These are phyloP conservation scores for Aspergillus hancockii DNA, from an alignment of 495 filamentous ascomycete genomes.

Conservation along the genomic window DNA sequence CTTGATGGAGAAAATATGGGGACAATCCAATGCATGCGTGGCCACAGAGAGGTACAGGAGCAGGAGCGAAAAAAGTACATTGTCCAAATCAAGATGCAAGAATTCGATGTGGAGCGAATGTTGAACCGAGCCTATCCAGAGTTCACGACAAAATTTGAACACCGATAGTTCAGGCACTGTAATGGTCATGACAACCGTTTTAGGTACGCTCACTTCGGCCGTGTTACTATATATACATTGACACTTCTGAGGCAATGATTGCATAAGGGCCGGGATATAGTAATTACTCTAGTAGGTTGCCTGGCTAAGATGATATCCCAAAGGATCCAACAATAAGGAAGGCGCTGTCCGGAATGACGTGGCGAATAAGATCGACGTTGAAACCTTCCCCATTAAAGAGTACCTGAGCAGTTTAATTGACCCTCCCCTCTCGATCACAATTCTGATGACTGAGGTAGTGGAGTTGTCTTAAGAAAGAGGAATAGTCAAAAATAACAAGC, in stretches of 20 bases:
- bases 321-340: background rate
- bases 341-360: constrained; percentile 6
- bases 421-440: background rate
- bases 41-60: background rate
- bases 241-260: background rate
- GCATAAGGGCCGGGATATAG: background rate
- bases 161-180: background rate
- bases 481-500: constrained; percentile 10
- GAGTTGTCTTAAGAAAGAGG: background rate
- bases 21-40: background rate
- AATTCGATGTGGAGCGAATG: background rate
- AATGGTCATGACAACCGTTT: background rate
- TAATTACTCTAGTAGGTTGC: background rate
- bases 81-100: background rate
- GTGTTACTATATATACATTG: constrained; percentile 8
- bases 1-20: background rate
- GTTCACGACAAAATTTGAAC: background rate
- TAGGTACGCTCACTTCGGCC: background rate
- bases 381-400: constrained; percentile 11
- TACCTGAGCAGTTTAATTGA: background rate
- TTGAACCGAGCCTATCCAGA: background rate
- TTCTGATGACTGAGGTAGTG: background rate
- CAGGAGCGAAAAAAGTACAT: background rate
- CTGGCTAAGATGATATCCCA: background rate
- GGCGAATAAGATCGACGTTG: constrained; percentile 14